A percentile compares a stretch with the other conserved stretches of the same genome.
These are phyloP conservation scores for Solanum chacoense DNA, from an alignment of 305 asterid species.

Conservation along the genomic window DNA sequence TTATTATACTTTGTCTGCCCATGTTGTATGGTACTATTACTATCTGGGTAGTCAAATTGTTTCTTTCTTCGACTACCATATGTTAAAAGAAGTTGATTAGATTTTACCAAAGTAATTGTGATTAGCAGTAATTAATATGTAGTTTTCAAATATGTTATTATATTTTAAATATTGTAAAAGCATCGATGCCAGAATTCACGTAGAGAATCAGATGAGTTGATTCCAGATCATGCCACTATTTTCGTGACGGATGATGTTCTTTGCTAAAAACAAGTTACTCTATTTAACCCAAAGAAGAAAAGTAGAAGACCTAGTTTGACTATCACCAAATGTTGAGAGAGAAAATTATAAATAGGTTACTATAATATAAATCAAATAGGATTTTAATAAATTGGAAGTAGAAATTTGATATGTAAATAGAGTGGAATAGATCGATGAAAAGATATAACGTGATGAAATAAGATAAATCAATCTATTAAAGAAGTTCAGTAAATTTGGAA, in stretches of 20 bases:
- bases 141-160: neutral
- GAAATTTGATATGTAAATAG: neutral
- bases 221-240: neutral
- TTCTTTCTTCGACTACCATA: neutral
- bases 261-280: neutral
- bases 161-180: neutral
- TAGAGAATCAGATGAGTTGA: neutral
- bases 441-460: neutral
- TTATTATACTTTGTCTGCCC: neutral
- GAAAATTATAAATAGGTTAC: neutral
- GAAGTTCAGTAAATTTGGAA: neutral
- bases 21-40: neutral
- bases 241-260: neutral
- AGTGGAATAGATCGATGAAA: neutral
- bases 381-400: neutral
- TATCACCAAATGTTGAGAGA: neutral
- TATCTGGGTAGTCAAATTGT: neutral
- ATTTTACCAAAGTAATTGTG: neutral
- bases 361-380: neutral
- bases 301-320: neutral
- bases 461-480: neutral
- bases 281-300: neutral
- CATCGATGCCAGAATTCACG: neutral
- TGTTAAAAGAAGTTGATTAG: neutral
- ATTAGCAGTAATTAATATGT: neutral